phyloP scores from a whole-genome alignment of 495 filamentous ascomycete genomes.

The Tuber aestivum region DNA sequence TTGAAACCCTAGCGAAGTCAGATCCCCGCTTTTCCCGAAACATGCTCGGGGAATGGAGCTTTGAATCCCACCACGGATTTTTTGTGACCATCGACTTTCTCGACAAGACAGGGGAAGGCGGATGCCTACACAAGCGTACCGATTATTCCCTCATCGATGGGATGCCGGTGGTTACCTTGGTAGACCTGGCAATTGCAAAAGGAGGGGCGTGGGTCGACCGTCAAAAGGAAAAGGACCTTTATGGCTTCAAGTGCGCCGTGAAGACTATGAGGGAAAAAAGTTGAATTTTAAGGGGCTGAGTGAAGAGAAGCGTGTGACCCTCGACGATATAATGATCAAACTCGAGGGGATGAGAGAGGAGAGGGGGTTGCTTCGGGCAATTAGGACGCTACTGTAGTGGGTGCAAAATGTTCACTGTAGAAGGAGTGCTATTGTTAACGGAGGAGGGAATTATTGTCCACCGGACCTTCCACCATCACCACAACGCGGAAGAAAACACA shows the following conservation, averaged over 20 bases:
- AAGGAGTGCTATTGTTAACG: neutral
- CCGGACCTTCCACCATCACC: neutral
- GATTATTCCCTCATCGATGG: too few relatives aligned
- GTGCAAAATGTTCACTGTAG: neutral
- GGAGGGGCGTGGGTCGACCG: neutral
- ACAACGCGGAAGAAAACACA: neutral
- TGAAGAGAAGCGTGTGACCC: neutral
- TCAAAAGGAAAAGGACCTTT: neutral
- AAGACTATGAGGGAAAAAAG: neutral
- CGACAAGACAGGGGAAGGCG: too few relatives aligned
- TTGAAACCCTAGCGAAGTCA: too few relatives aligned
- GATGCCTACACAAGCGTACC: too few relatives aligned
- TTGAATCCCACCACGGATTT: too few relatives aligned
- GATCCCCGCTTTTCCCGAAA: too few relatives aligned
- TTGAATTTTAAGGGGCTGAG: neutral
- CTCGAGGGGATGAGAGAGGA: neutral
- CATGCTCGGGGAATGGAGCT: too few relatives aligned
- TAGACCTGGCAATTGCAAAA: neutral
- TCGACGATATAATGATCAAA: neutral
- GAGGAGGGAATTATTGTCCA: neutral
- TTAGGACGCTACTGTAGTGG: neutral
- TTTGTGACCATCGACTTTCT: too few relatives aligned
- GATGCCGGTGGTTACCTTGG: neutral
- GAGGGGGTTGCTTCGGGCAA: neutral
- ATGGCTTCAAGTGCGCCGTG: neutral